These are phyloP conservation scores for Termitomyces sp. DNA, from an alignment of 768 basidiomycete genomes.

Conservation along the genomic window DNA sequence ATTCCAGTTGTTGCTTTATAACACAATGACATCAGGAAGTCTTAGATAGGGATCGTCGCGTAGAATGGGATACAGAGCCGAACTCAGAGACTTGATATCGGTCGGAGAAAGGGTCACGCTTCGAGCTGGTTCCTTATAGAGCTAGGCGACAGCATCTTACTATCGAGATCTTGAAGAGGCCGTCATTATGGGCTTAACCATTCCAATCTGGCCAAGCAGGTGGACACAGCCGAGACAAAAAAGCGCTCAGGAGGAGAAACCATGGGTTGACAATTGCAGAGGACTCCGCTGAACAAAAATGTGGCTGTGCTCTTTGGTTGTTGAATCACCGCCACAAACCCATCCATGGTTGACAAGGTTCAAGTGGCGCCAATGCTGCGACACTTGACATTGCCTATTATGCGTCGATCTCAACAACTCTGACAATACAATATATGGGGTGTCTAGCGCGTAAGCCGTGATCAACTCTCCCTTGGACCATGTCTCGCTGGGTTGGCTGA, in stretches of 20 bases:
- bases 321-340: too few relatives aligned
- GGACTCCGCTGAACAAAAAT: neutral
- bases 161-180: neutral
- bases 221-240: slow-evolving; percentile 9
- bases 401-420: neutral
- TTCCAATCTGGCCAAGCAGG: slow-evolving; percentile 2
- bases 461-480: neutral
- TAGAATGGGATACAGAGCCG: slow-evolving; percentile 12
- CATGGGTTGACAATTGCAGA: neutral
- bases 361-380: neutral
- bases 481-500: neutral
- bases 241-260: neutral
- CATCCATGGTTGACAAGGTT: neutral
- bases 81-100: slow-evolving; percentile 12
- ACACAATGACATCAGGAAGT: slow-evolving; percentile 2
- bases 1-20: slow-evolving; percentile 14
- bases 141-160: slow-evolving; percentile 6
- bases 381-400: neutral
- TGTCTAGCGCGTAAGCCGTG: neutral
- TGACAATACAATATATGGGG: neutral
- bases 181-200: neutral
- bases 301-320: neutral
- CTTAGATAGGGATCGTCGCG: slow-evolving; percentile 7
- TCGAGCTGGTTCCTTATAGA: slow-evolving; percentile 5
- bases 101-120: slow-evolving; percentile 14